A percentile compares a stretch with the other conserved stretches of the same genome.
Evolutionary conservation across 495 filamentous ascomycete genomes (phyloP).

Genomic region (Paragyromitra xinjiangensis): DNA sequence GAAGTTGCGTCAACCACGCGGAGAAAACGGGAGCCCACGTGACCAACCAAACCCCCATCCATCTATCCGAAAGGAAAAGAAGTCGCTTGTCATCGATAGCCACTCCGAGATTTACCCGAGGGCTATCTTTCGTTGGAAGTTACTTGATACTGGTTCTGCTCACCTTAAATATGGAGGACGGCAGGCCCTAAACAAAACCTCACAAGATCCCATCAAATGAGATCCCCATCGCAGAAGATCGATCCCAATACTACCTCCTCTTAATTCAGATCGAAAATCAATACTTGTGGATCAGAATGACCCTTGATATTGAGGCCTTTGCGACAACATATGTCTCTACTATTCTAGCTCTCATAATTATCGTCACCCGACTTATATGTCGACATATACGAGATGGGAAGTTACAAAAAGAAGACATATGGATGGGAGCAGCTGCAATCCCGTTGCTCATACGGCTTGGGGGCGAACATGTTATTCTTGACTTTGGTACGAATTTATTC

Average conservation of each 20-base stretch:
- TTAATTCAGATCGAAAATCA: background rate
- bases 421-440: conserved; percentile 38
- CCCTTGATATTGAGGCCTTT: background rate
- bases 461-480: conserved; percentile 27
- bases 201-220: background rate
- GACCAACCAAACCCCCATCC: background rate
- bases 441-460: conserved; percentile 34
- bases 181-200: background rate
- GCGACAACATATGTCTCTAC: conserved; percentile 24
- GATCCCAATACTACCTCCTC: background rate
- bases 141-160: background rate
- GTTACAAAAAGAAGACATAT: conserved; percentile 29
- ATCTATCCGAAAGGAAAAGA: background rate
- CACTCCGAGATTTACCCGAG: background rate
- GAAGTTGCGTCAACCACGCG: background rate
- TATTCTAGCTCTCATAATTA: conserved; percentile 24
- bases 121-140: too few species aligned
- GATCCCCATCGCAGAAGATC: background rate
- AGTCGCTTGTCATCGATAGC: background rate
- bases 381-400: conserved; percentile 18
- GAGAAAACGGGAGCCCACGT: background rate
- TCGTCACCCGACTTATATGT: conserved; percentile 24
- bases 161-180: background rate
- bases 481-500: conserved; percentile 27
- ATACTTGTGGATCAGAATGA: background rate